Percentiles rank a stretch among this genome's conserved stretches.
phyloP scores from a whole-genome alignment of 2,329 filamentous ascomycete species.

The Paecilomyces sp. region DNA sequence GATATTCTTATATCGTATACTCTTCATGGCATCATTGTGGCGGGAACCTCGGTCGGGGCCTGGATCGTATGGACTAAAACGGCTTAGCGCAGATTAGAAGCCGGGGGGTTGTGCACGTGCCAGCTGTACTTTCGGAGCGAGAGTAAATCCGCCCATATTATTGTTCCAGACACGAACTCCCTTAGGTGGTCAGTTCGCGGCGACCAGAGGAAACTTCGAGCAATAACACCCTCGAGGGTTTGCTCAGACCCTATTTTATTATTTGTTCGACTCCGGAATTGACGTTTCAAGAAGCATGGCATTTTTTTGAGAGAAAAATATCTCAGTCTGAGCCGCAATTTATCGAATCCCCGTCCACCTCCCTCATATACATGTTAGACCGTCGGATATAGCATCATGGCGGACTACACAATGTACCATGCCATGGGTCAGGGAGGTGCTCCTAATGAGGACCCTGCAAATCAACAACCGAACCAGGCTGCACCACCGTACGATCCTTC shows the following conservation, averaged over 20 bases:
- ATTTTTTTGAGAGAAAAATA: constrained; percentile 2
- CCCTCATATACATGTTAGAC: neutral
- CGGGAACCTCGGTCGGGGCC: neutral
- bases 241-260: constrained; percentile 3
- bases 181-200: constrained; percentile 27
- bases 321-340: neutral
- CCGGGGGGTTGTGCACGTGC: constrained; percentile 4
- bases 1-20: too few relatives aligned
- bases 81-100: neutral
- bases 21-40: neutral
- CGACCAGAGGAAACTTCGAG: neutral
- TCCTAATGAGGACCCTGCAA: constrained; percentile 47
- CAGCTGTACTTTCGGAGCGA: constrained; percentile 13
- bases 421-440: constrained; percentile 25
- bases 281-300: constrained; percentile 5
- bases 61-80: neutral
- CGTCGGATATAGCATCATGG: constrained; percentile 31
- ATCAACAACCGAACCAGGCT: constrained; percentile 45
- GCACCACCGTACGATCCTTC: constrained; percentile 46
- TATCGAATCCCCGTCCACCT: neutral
- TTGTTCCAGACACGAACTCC: constrained; percentile 8
- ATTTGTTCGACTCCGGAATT: neutral
- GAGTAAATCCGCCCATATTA: constrained; percentile 16
- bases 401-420: constrained; percentile 36
- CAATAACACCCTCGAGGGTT: neutral